These are phyloP conservation scores for Hyphopichia khmerensis DNA, from an alignment of 1,139 yeast genomes.

Conservation along the genomic window DNA sequence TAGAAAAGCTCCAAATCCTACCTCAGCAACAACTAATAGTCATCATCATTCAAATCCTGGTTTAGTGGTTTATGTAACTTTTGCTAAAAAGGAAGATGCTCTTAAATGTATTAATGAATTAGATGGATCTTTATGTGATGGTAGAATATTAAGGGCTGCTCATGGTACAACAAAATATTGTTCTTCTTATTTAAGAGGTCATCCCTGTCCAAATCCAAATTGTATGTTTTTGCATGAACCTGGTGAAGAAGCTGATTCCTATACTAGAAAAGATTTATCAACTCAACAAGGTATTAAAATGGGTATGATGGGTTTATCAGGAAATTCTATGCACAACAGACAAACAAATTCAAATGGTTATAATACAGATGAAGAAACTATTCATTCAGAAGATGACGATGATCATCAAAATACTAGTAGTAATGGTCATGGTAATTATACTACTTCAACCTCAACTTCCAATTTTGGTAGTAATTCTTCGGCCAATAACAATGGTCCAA, in stretches of 20 bases:
- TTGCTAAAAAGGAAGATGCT: conserved; percentile 91
- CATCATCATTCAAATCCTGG: conserved; percentile 64
- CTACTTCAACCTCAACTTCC: conserved; percentile 11
- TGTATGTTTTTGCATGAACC: conserved; percentile 99
- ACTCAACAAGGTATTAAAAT: conserved; percentile 73
- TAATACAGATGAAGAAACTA: conserved; percentile 19
- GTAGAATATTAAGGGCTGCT: conserved; percentile 84
- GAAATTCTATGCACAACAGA: conserved; percentile 10
- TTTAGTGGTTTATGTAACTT: conserved; percentile 93
- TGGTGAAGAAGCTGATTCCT: conserved; percentile 98
- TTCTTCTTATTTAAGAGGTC: conserved; percentile 90
- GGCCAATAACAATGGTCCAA: conserved; percentile 20
- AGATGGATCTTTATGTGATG: conserved; percentile 93
- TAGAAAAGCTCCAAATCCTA: conserved; percentile 58
- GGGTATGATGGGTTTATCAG: conserved; percentile 43
- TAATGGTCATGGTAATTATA: conserved; percentile 5
- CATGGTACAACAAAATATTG: conserved; percentile 99
- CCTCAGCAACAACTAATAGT: conserved; percentile 16
- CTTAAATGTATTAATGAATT: conserved; percentile 88
- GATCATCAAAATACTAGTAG: conserved; percentile 1
- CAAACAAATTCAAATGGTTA: conserved; percentile 9
- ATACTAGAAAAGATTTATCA: conserved; percentile 87
- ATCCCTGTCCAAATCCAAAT: conserved; percentile 96
- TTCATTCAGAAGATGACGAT: conserved; percentile 14
- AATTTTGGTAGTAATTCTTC: conserved; percentile 6